Percentiles rank a stretch among this genome's conserved stretches.
Evolutionary conservation across 2,329 filamentous ascomycete genomes (phyloP).

Genomic region (Venturia effusa): DNA sequence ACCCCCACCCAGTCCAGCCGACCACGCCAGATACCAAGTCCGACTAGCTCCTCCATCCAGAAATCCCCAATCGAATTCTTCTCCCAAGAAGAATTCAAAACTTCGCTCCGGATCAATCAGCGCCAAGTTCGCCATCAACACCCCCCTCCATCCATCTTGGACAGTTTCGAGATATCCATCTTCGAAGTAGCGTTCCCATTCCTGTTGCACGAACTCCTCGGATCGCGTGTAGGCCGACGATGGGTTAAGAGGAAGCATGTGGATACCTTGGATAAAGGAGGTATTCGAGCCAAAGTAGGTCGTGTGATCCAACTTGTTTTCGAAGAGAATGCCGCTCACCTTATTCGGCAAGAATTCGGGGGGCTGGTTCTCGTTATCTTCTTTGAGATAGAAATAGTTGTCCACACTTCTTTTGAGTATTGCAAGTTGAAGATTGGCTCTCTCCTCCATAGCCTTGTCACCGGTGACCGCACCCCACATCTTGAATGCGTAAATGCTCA

Average conservation of each 20-base stretch:
- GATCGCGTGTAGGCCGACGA: conserved; percentile 40
- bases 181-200: conserved; percentile 51
- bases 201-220: conserved; percentile 50
- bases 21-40: conserved; percentile 77
- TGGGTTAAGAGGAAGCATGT: conserved; percentile 9
- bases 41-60: conserved; percentile 72
- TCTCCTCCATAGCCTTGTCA: conserved; percentile 69
- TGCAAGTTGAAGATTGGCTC: conserved; percentile 46
- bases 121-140: conserved; percentile 77
- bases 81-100: conserved; percentile 63
- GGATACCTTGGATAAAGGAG: conserved; percentile 11
- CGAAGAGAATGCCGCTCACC: conserved; percentile 60
- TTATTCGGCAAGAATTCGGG: conserved; percentile 69
- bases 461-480: conserved; percentile 79
- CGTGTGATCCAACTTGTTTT: conserved; percentile 83
- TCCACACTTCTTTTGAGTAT: conserved; percentile 63
- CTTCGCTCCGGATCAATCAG: conserved; percentile 59
- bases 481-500: conserved; percentile 78
- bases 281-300: conserved; percentile 11
- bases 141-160: conserved; percentile 64
- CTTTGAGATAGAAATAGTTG: conserved; percentile 71
- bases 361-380: conserved; percentile 58
- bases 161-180: neutral
- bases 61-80: conserved; percentile 54
- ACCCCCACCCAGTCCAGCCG: conserved; percentile 42